Conservation (phyloP, 2,329 filamentous ascomycete species). For the Trichoderma pleuroti region DNA sequence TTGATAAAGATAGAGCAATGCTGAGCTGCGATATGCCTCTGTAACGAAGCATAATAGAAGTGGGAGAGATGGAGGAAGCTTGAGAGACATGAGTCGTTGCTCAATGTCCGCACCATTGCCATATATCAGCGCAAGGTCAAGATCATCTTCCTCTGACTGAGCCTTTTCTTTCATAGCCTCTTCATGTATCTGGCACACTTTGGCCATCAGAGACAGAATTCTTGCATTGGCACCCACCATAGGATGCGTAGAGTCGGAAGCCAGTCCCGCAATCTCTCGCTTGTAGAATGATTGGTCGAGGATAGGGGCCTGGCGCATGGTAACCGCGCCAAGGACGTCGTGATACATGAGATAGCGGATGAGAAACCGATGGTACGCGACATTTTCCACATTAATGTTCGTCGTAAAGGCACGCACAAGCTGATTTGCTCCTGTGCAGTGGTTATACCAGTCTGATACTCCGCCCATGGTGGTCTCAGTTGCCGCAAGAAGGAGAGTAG, state of each 20-base stretch:
- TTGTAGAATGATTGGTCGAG: not conserved
- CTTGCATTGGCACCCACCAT: not conserved
- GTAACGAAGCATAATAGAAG: not conserved
- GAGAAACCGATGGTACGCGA: not conserved
- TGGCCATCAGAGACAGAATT: not conserved
- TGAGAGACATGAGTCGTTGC: not conserved
- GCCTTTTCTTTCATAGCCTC: not conserved
- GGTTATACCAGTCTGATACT: not conserved
- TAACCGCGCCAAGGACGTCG: not conserved
- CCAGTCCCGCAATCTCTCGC: not conserved
- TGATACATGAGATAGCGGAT: conserved; percentile 1
- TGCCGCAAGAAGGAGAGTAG: not conserved
- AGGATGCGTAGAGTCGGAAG: not conserved
- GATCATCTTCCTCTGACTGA: not conserved
- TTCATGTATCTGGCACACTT: not conserved
- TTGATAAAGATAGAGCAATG: not conserved
- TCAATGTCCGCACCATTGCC: not conserved
- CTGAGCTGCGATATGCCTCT: not conserved
- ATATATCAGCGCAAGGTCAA: not conserved
- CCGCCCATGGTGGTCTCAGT: not conserved
- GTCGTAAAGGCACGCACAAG: not conserved
- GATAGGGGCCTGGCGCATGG: not conserved
- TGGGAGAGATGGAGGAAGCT: not conserved
- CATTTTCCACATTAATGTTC: not conserved
- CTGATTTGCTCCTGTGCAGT: not conserved